phyloP scores from a whole-genome alignment of 1,284 basidiomycete species.

The Cryptococcus depauperatus region DNA sequence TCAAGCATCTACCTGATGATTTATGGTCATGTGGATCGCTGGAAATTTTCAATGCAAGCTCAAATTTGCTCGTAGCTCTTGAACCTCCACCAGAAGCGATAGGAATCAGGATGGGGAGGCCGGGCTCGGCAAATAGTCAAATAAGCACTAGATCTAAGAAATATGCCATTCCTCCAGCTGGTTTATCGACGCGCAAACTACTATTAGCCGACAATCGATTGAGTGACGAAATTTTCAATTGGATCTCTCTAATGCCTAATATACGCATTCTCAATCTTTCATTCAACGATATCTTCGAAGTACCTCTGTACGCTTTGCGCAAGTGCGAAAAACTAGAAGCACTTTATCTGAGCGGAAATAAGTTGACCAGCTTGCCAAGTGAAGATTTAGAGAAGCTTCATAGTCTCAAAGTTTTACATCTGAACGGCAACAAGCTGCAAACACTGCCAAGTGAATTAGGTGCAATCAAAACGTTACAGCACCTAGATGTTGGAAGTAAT shows the following conservation, averaged over 20 bases:
- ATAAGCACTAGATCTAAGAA: neutral
- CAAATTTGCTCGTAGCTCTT: slow-evolving; percentile 74
- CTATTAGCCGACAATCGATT: slow-evolving; percentile 86
- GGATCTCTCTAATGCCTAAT: slow-evolving; percentile 64
- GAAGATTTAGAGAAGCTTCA: slow-evolving; percentile 71
- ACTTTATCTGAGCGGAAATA: slow-evolving; percentile 89
- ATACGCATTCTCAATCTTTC: slow-evolving; percentile 82
- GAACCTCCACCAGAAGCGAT: slow-evolving; percentile 53
- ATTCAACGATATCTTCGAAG: slow-evolving; percentile 91
- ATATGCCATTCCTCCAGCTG: slow-evolving; percentile 34
- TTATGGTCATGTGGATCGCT: slow-evolving; percentile 82
- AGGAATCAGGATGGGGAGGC: slow-evolving; percentile 15
- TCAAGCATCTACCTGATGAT: slow-evolving; percentile 64
- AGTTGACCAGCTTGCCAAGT: slow-evolving; percentile 77
- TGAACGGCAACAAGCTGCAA: slow-evolving; percentile 92
- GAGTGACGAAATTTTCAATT: slow-evolving; percentile 70
- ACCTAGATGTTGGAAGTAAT: slow-evolving; percentile 92
- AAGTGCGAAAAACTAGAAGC: slow-evolving; percentile 65
- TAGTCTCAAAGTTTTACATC: slow-evolving; percentile 64
- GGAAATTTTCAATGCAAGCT: slow-evolving; percentile 72
- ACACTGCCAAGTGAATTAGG: slow-evolving; percentile 86
- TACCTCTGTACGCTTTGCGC: slow-evolving; percentile 68
- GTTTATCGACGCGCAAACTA: slow-evolving; percentile 47
- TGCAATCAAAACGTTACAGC: slow-evolving; percentile 66
- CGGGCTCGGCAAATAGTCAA: slow-evolving; percentile 6